Conservation (phyloP, 768 basidiomycete genomes). For the Suillus ampliporus region DNA sequence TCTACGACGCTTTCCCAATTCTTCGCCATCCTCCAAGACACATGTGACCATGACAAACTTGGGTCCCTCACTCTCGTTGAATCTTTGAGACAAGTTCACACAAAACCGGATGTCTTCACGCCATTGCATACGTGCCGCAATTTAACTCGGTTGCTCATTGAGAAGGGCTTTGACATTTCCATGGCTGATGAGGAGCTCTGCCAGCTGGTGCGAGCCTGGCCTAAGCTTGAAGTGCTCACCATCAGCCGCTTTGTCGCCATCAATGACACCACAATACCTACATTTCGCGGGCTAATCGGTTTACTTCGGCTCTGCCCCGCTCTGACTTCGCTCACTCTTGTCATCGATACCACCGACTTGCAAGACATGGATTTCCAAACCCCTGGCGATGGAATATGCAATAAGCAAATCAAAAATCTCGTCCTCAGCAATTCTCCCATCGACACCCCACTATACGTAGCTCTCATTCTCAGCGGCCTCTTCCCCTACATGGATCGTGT, state of each 20-base stretch:
- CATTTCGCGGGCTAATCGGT: slow-evolving; percentile 19
- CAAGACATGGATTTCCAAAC: neutral
- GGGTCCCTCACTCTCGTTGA: neutral
- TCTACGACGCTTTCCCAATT: neutral
- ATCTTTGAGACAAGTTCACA: neutral
- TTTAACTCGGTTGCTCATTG: slow-evolving; percentile 9
- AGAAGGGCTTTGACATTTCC: slow-evolving; percentile 22
- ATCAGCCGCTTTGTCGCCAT: slow-evolving; percentile 26
- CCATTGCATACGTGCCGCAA: neutral
- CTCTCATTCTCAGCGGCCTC: slow-evolving; percentile 18
- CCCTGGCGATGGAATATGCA: neutral
- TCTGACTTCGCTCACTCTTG: slow-evolving; percentile 24
- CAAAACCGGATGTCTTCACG: neutral
- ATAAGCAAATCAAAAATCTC: slow-evolving; percentile 6
- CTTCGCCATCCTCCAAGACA: neutral
- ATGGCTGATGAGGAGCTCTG: slow-evolving; percentile 23
- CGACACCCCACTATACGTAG: slow-evolving; percentile 16
- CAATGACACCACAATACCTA: slow-evolving; percentile 23
- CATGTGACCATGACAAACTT: neutral
- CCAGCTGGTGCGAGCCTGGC: slow-evolving; percentile 26
- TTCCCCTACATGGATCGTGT: slow-evolving; percentile 25
- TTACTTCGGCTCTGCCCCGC: slow-evolving; percentile 21
- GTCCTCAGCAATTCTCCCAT: slow-evolving; percentile 30
- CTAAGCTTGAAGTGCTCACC: slow-evolving; percentile 25
- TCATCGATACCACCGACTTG: slow-evolving; percentile 20